Evolutionary conservation across 257 asterid genomes (phyloP).

Genomic region (Paulownia fortunei): DNA sequence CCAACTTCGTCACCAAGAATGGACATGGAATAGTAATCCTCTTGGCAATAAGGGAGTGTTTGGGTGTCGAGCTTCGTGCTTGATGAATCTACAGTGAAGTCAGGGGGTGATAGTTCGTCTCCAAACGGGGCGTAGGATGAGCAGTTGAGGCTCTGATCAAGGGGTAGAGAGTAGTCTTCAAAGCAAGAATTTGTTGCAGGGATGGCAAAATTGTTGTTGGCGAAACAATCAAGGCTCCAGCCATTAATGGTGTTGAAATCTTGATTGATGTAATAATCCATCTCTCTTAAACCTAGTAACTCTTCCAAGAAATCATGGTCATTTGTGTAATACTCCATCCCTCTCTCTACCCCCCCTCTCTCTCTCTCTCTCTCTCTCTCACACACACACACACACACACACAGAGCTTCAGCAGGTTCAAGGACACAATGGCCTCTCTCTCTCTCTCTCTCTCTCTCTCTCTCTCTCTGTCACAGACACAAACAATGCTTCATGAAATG

Average conservation of each 20-base stretch:
- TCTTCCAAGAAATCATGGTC: constrained; percentile 58
- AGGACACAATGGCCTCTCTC: not conserved
- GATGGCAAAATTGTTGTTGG: not conserved
- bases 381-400: not conserved
- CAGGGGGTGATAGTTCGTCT: constrained; percentile 50
- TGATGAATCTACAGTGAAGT: constrained; percentile 39
- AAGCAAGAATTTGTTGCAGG: constrained; percentile 27
- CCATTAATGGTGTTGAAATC: constrained; percentile 32
- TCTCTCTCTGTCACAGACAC: not conserved
- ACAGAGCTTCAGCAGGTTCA: not conserved
- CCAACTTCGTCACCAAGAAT: constrained; percentile 37
- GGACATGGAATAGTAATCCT: constrained; percentile 33
- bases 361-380: constrained; percentile 20
- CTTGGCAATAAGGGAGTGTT: constrained; percentile 36
- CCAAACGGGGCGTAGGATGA: constrained; percentile 40
- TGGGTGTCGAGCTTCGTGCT: constrained; percentile 35
- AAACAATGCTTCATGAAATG: constrained; percentile 29
- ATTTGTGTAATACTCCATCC: constrained; percentile 55
- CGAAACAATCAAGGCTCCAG: constrained; percentile 10
- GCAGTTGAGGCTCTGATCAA: constrained; percentile 33
- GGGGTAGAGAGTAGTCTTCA: constrained; percentile 33
- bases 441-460: not conserved
- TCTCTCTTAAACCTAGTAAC: constrained; percentile 43
- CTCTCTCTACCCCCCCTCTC: constrained; percentile 30
- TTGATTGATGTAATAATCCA: constrained; percentile 30